These are phyloP conservation scores for Giardia muris DNA, from an alignment of 208 protist genomes.

Conservation along the genomic window DNA sequence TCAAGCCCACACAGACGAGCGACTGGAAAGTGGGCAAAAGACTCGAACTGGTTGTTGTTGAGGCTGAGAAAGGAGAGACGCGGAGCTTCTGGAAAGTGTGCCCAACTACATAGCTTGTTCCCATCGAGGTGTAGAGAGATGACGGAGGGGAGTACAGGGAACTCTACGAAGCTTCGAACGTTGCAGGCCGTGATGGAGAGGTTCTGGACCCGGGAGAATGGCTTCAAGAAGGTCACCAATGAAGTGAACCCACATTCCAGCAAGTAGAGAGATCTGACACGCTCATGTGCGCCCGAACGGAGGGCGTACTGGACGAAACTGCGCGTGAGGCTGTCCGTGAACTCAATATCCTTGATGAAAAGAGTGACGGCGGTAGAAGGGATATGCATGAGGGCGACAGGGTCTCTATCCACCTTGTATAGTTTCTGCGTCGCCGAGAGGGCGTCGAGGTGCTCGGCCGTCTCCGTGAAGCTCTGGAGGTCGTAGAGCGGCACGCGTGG, in stretches of 20 bases:
- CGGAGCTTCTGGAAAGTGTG: slow-evolving; percentile 1
- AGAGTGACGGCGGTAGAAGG: not conserved
- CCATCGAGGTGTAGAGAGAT: not conserved
- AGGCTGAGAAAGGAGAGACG: not conserved
- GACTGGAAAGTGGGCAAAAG: not conserved
- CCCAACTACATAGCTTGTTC: not conserved
- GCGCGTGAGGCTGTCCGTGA: not conserved
- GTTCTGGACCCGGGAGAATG: not conserved
- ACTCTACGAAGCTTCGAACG: not conserved
- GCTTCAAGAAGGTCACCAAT: not conserved
- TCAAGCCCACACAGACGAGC: not conserved
- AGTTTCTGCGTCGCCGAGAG: not conserved
- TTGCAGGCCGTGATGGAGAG: not conserved
- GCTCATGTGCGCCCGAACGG: not conserved
- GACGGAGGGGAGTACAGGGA: not conserved
- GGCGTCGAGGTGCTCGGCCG: not conserved
- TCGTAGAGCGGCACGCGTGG: not conserved
- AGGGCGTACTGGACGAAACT: not conserved
- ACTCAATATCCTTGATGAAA: not conserved
- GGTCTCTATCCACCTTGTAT: not conserved
- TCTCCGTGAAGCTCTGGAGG: not conserved
- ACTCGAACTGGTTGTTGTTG: not conserved
- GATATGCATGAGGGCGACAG: not conserved
- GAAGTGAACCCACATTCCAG: not conserved
- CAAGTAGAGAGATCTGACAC: not conserved